Evolutionary conservation across 345 rosid species (phyloP).

Genomic region (Euphorbia peplus): DNA sequence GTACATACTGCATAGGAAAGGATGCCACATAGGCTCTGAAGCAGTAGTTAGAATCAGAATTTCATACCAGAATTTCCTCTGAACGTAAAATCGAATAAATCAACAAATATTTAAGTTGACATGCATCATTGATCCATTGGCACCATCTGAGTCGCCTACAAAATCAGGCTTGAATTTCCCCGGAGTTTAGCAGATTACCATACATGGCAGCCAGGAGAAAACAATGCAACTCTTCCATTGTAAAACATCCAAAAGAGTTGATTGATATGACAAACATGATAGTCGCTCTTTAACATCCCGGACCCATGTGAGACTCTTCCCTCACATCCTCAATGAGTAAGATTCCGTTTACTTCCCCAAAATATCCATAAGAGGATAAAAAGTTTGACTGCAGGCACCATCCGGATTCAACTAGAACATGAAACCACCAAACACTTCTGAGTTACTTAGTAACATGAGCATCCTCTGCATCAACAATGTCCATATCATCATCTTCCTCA

Average conservation of each 20-base stretch:
- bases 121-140: neutral
- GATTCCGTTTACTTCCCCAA: neutral
- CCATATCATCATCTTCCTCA: slow-evolving; percentile 22
- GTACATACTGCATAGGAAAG: neutral
- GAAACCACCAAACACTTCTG: neutral
- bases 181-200: neutral
- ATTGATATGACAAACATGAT: neutral
- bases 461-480: slow-evolving; percentile 18
- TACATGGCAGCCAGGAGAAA: too few species aligned
- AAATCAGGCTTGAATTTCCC: neutral
- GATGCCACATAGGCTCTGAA: neutral
- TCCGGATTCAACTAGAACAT: neutral
- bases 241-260: neutral
- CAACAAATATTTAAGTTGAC: neutral
- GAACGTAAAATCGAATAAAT: neutral
- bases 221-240: neutral
- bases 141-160: neutral
- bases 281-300: neutral
- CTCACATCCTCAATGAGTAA: neutral
- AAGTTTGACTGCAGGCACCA: neutral
- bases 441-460: slow-evolving; percentile 16
- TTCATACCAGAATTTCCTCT: neutral
- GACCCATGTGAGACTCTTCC: neutral
- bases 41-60: neutral
- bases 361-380: neutral